Percentiles rank a stretch among this genome's conserved stretches.
These are phyloP conservation scores for Byssothecium circinans DNA, from an alignment of 2,329 filamentous ascomycete genomes.

Conservation along the genomic window DNA sequence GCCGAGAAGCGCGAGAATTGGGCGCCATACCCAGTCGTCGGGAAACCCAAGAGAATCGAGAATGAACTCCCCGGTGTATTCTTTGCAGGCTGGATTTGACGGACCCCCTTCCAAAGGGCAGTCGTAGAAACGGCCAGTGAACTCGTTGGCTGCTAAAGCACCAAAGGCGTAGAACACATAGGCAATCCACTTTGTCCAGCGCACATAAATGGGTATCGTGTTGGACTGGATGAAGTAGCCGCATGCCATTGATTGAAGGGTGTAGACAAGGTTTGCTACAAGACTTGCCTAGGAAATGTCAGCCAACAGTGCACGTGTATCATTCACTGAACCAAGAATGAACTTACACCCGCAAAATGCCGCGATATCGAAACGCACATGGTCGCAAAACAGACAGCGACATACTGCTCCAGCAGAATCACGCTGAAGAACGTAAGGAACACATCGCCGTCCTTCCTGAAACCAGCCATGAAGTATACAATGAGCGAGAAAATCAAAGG, in stretches of 20 bases:
- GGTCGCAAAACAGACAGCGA: conserved; percentile 71
- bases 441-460: conserved; percentile 62
- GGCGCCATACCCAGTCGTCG: conserved; percentile 65
- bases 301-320: not conserved
- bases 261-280: conserved; percentile 72
- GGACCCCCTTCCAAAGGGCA: conserved; percentile 67
- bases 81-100: conserved; percentile 64
- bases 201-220: conserved; percentile 74
- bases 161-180: conserved; percentile 67
- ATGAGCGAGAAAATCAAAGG: conserved; percentile 71
- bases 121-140: conserved; percentile 70
- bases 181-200: conserved; percentile 72
- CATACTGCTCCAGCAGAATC: conserved; percentile 70
- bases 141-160: conserved; percentile 72
- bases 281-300: conserved; percentile 57
- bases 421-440: conserved; percentile 75
- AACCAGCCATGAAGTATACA: conserved; percentile 78
- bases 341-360: conserved; percentile 69
- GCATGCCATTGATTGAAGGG: conserved; percentile 72
- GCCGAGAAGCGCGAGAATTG: conserved; percentile 63
- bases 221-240: conserved; percentile 76
- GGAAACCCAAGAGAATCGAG: conserved; percentile 71
- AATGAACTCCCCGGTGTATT: conserved; percentile 71
- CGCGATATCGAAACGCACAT: conserved; percentile 66
- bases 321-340: conserved; percentile 34